phyloP scores from a whole-genome alignment of 768 basidiomycete species.

The Dacryopinax spathularia region DNA sequence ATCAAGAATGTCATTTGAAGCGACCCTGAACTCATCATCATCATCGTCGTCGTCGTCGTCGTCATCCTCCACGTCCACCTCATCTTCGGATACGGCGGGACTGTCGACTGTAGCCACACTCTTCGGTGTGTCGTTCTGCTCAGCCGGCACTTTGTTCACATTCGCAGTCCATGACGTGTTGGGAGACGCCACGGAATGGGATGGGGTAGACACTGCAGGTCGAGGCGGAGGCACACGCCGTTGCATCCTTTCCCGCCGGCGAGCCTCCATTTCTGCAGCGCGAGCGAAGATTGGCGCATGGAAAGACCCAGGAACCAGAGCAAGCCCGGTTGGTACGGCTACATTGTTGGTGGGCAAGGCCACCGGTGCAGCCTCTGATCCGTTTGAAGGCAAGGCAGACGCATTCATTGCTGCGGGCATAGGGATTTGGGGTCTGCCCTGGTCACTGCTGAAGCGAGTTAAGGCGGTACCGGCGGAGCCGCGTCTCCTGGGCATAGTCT shows the following conservation, averaged over 20 bases:
- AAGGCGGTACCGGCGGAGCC: background rate
- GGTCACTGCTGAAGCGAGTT: background rate
- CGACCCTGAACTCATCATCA: background rate
- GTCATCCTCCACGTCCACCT: slow-evolving; percentile 2
- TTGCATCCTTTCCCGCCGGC: slow-evolving; percentile 50
- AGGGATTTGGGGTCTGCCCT: background rate
- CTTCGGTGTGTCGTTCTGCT: background rate
- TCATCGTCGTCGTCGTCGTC: background rate
- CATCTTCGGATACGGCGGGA: slow-evolving; percentile 10
- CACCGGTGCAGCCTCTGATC: too few relatives aligned
- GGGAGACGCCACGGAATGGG: slow-evolving; percentile 11
- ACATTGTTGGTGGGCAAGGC: too few relatives aligned
- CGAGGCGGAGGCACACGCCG: slow-evolving; percentile 37
- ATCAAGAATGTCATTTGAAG: background rate
- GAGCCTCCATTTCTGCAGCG: slow-evolving; percentile 73
- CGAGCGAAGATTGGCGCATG: slow-evolving; percentile 59
- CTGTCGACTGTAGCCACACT: slow-evolving; percentile 5
- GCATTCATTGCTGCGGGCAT: background rate
- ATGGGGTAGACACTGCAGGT: slow-evolving; percentile 23
- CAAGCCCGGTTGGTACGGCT: background rate
- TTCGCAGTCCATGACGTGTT: background rate
- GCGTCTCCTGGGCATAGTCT: background rate
- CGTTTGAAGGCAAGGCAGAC: too few relatives aligned
- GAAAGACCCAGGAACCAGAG: background rate
- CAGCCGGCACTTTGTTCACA: background rate